Conservation (phyloP, 1,284 basidiomycete genomes). For the Albatrellus sp. region DNA sequence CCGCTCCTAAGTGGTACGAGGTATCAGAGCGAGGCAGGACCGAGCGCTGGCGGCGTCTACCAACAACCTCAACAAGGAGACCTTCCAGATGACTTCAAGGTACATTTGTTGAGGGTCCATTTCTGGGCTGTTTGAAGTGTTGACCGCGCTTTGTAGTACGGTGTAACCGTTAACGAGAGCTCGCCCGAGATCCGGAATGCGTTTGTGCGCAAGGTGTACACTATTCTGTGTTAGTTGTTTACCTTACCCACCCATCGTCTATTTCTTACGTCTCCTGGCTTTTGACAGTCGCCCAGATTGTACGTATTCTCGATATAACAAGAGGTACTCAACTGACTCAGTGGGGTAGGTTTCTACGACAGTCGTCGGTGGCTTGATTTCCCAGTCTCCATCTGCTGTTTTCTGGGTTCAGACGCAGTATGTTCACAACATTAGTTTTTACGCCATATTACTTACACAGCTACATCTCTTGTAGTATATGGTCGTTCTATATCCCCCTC, state of each 20-base stretch:
- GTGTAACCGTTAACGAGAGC: constrained; percentile 64
- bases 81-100: constrained; percentile 78
- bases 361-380: constrained; percentile 54
- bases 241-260: not conserved
- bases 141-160: constrained; percentile 40
- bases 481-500: constrained; percentile 67
- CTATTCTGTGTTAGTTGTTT: constrained; percentile 54
- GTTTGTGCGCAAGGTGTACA: constrained; percentile 74
- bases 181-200: constrained; percentile 58
- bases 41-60: constrained; percentile 38
- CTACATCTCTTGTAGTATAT: constrained; percentile 29
- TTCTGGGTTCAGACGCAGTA: constrained; percentile 64
- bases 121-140: constrained; percentile 2
- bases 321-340: constrained; percentile 5
- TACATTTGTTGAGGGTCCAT: constrained; percentile 17
- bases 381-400: constrained; percentile 42
- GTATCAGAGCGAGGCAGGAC: constrained; percentile 22
- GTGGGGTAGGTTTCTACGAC: constrained; percentile 48
- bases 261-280: not conserved
- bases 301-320: constrained; percentile 20
- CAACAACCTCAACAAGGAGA: constrained; percentile 61
- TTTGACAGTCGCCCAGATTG: constrained; percentile 57
- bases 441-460: constrained; percentile 1
- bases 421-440: constrained; percentile 12
- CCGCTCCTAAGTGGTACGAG: constrained; percentile 36